Conservation (phyloP, 1,284 basidiomycete genomes). For the Ganoderma lingzhi region DNA sequence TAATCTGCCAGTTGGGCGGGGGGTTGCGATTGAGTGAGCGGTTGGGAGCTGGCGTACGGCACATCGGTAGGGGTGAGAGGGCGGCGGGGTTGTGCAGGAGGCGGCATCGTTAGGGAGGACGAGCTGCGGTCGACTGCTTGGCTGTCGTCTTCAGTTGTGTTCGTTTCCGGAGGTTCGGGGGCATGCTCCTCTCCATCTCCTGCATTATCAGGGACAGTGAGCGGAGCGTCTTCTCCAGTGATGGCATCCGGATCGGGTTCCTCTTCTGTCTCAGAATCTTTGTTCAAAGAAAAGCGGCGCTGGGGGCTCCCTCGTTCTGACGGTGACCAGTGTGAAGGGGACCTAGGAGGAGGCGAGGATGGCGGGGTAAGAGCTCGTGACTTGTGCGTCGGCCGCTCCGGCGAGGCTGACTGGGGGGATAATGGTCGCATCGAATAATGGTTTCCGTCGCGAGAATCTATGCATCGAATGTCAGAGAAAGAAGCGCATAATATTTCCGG, state of each 20-base stretch:
- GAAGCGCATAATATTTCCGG: not conserved
- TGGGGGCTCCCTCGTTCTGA: conserved; percentile 20
- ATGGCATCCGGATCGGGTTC: conserved; percentile 9
- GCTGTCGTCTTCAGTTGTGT: not conserved
- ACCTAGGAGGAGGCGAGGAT: conserved; percentile 12
- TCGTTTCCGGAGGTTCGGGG: not conserved
- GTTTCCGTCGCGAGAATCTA: not conserved
- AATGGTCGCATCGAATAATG: not conserved
- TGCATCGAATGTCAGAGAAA: not conserved
- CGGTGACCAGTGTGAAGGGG: conserved; percentile 31
- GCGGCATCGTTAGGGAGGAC: conserved; percentile 15
- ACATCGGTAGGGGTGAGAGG: conserved; percentile 13
- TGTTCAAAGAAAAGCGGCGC: not conserved
- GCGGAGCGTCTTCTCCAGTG: not conserved
- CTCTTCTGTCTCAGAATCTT: conserved; percentile 21
- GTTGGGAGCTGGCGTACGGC: conserved; percentile 22
- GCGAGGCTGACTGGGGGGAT: not conserved
- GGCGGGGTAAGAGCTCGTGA: conserved; percentile 11
- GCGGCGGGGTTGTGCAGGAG: conserved; percentile 17
- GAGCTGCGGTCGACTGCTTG: not conserved
- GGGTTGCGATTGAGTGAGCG: not conserved
- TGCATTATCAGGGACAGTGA: not conserved
- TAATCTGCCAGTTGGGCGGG: not conserved
- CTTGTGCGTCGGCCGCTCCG: not conserved
- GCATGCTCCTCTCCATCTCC: not conserved